Conservation (phyloP, 2,329 filamentous ascomycete genomes). For the Oidium heveae region DNA sequence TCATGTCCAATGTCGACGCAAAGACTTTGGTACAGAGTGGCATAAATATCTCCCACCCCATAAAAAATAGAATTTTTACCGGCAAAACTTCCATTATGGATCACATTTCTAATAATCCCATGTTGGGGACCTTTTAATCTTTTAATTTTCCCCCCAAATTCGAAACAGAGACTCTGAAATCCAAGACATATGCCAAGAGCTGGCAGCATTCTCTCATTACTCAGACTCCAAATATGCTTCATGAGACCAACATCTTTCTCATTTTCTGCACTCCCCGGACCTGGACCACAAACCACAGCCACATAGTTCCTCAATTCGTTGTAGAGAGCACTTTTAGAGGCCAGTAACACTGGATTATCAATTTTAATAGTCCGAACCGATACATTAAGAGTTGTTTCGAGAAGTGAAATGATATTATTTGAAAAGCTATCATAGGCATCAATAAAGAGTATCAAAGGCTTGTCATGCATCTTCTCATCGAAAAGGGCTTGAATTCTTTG, state of each 20-base stretch:
- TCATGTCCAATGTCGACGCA: conserved; percentile 14
- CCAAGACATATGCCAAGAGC: conserved; percentile 57
- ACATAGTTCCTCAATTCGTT: conserved; percentile 36
- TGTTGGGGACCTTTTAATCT: conserved; percentile 30
- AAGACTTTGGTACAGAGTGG: conserved; percentile 19
- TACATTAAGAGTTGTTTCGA: conserved; percentile 42
- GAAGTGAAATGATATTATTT: conserved; percentile 72
- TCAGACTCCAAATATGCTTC: conserved; percentile 43
- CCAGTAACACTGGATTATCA: conserved; percentile 26
- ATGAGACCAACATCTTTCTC: conserved; percentile 64
- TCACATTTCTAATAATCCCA: conserved; percentile 32
- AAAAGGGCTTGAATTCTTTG: background rate
- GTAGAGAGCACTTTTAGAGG: conserved; percentile 21
- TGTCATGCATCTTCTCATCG: conserved; percentile 1
- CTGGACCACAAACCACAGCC: conserved; percentile 73
- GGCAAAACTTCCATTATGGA: conserved; percentile 18
- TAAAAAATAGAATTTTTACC: conserved; percentile 7
- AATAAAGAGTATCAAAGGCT: conserved; percentile 47
- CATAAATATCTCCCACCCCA: conserved; percentile 11
- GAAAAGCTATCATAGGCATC: conserved; percentile 96
- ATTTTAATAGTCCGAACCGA: conserved; percentile 50
- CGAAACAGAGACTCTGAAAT: conserved; percentile 38
- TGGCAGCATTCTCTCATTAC: conserved; percentile 34
- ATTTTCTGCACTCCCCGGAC: conserved; percentile 56
- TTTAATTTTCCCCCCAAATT: conserved; percentile 29